phyloP scores from a whole-genome alignment of 176 grass and related monocot genomes.

The maize (Zea mays) region DNA sequence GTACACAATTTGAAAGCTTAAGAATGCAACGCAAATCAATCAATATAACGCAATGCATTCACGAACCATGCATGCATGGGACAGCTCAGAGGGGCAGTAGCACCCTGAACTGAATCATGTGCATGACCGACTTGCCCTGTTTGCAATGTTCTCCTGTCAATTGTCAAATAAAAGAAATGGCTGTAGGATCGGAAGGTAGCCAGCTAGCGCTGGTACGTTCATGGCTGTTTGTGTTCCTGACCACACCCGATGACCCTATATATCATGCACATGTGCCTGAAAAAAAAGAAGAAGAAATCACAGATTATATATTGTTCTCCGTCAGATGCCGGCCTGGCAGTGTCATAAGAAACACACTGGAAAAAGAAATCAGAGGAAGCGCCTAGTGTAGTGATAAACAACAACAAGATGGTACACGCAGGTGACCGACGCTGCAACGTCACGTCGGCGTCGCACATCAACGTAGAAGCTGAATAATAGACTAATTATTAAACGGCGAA shows the following conservation, averaged over 20 bases:
- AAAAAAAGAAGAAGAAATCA: neutral
- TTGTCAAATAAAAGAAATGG: neutral
- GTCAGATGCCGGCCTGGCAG: slow-evolving; percentile 24
- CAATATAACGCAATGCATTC: neutral
- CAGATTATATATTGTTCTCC: neutral
- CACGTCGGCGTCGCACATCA: too few relatives aligned
- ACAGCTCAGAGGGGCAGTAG: slow-evolving; percentile 16
- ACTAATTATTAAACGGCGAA: too few relatives aligned
- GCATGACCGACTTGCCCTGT: too few relatives aligned
- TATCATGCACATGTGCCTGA: slow-evolving; percentile 32
- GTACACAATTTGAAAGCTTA: neutral
- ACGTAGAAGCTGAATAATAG: too few relatives aligned
- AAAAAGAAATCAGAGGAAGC: neutral
- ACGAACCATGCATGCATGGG: neutral
- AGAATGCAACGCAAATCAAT: neutral
- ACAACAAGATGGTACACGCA: too few relatives aligned
- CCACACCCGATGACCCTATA: slow-evolving; percentile 19
- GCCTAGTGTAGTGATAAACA: neutral
- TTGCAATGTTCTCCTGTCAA: too few relatives aligned
- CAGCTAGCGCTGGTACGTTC: neutral
- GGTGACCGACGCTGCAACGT: too few relatives aligned
- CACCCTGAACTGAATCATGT: too few relatives aligned
- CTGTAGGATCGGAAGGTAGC: neutral
- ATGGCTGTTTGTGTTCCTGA: slow-evolving; percentile 15
- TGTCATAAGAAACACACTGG: neutral